phyloP scores from a whole-genome alignment of 208 protist genomes.

The Endotrypanum monterogeii region DNA sequence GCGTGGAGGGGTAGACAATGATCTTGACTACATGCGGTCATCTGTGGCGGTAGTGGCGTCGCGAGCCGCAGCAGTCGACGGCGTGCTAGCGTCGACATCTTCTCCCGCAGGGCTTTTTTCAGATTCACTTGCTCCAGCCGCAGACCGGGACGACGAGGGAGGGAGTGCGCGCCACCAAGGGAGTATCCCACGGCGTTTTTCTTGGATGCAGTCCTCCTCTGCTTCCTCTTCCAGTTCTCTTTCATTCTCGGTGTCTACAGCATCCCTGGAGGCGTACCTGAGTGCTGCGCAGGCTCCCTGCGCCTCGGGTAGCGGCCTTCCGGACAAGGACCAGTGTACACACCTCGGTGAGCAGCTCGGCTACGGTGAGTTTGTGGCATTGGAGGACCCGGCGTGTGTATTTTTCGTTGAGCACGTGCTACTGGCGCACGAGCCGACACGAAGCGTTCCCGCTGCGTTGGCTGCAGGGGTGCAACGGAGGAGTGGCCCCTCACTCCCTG shows the following conservation, averaged over 20 bases:
- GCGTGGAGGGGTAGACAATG: background rate
- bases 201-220: background rate
- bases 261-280: slow-evolving; percentile 20
- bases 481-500: background rate
- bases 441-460: background rate
- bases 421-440: slow-evolving; percentile 10
- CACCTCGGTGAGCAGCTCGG: slow-evolving; percentile 7
- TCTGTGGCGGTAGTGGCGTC: background rate
- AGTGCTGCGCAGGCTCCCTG: background rate
- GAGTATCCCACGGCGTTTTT: background rate
- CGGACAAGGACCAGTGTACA: background rate
- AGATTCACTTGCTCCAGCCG: background rate
- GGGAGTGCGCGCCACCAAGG: background rate
- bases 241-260: slow-evolving; percentile 11
- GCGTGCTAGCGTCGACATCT: background rate
- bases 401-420: slow-evolving; percentile 37
- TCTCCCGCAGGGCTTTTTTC: background rate
- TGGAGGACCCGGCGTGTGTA: slow-evolving; percentile 11
- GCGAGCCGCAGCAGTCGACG: no score
- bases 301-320: background rate
- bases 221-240: slow-evolving; percentile 16
- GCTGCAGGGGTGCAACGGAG: background rate
- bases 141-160: background rate
- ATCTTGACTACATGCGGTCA: background rate
- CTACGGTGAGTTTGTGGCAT: slow-evolving; percentile 20